Evolutionary conservation across 2,329 filamentous ascomycete genomes (phyloP), one percentile per base, ranked within the genome.

Genomic region (Westerdykella sp.): DNA sequence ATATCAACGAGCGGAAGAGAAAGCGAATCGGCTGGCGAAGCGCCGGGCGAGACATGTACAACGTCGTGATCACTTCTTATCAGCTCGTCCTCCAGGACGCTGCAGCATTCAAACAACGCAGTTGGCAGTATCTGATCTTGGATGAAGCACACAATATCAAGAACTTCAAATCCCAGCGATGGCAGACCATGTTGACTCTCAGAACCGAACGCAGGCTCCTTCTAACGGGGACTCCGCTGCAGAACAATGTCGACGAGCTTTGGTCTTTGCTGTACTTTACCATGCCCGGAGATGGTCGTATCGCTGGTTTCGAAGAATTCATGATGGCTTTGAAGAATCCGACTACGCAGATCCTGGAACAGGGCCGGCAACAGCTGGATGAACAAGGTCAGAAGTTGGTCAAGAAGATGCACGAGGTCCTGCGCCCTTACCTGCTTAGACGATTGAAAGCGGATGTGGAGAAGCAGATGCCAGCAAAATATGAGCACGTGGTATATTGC

Each of bases 101-200:
- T 51, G 85, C 91, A 55, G 88, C 95, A 1, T 94, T 98, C 71
- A 93, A 95, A 63, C 82, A 90, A 49, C 81, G 91, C 28, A 80
- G 81, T 41, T 98, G 94, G 94, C 90, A 97, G 62, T 98, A 97
- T 67, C 88, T 98, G 79, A 90, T 98, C 50, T 79, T 98, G 1
- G 93, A 98, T 56, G 93, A 98, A 70, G 93, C 94, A 0, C 93
- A 98, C 72, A 97, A 98, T 69, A 98, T 98, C 76, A 97, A 98
- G 63, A 98, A 98, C 68, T 98, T 97, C 75, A 90, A 95, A 60
- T 96, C 91, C 1, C 90, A 96, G 65, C 78, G 91, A 50, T 98
- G 93, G 90, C 93, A 97, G 65, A 91, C 89, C 0, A 78, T 98
- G 50, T 79, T 98, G 16, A 93, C 86, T 0, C 94, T 98, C 71